These are phyloP conservation scores for Yamadazyma insecticola DNA, from an alignment of 805 yeast species.

Conservation along the genomic window DNA sequence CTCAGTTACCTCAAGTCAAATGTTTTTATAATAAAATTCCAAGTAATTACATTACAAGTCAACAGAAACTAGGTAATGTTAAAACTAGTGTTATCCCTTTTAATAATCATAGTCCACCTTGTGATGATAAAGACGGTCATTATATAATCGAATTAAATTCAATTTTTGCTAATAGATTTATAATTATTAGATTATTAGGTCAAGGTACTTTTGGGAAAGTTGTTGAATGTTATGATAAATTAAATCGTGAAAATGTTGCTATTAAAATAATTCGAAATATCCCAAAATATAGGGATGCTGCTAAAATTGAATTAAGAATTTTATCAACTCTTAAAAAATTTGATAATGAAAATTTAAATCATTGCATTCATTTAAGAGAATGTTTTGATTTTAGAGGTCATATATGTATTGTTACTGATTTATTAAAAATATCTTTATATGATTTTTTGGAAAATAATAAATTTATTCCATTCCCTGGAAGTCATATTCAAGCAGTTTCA, in stretches of 20 bases:
- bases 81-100: conserved; percentile 37
- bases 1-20: conserved; percentile 41
- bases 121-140: conserved; percentile 73
- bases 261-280: conserved; percentile 89
- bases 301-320: conserved; percentile 85
- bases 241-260: conserved; percentile 64
- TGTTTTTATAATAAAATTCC: conserved; percentile 39
- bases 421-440: conserved; percentile 77
- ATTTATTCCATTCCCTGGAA: conserved; percentile 88
- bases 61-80: conserved; percentile 37
- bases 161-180: conserved; percentile 69
- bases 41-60: conserved; percentile 25
- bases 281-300: conserved; percentile 93
- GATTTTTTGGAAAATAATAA: conserved; percentile 85
- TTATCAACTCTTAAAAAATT: conserved; percentile 66
- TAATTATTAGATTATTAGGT: conserved; percentile 66
- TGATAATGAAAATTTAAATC: conserved; percentile 63
- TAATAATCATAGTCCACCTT: conserved; percentile 28
- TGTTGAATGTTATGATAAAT: conserved; percentile 71
- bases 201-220: conserved; percentile 95
- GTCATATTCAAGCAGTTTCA: conserved; percentile 85
- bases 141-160: conserved; percentile 58
- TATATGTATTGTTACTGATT: conserved; percentile 88
- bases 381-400: conserved; percentile 92
- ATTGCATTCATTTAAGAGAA: conserved; percentile 82